Percentiles rank a stretch among this genome's conserved stretches.
Conservation (phyloP, 2,329 filamentous ascomycete genomes). For the Chrysosporium keratinophilum region DNA sequence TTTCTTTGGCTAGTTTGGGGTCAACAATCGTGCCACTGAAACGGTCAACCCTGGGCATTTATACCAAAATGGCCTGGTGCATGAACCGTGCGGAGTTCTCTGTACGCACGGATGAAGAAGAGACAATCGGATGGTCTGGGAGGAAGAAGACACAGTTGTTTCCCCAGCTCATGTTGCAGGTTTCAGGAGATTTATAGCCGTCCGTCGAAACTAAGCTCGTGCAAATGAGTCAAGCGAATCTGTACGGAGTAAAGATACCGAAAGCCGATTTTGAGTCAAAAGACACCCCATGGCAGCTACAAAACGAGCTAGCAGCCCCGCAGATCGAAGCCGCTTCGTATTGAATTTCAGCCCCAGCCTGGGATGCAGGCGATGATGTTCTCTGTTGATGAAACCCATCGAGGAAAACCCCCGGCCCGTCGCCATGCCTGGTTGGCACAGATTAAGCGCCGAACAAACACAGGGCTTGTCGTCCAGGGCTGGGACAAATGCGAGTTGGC, state of each 20-base stretch:
- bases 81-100: neutral
- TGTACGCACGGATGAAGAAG: neutral
- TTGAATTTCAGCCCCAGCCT: too few relatives aligned
- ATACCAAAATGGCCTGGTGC: too few relatives aligned
- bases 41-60: neutral
- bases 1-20: neutral
- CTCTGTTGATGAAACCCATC: neutral
- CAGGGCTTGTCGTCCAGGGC: neutral
- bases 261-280: too few relatives aligned
- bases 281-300: too few relatives aligned
- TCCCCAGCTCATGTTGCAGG: neutral
- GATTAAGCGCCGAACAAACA: conserved; percentile 2
- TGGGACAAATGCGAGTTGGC: neutral
- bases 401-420: neutral
- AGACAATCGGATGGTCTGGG: neutral
- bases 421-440: neutral
- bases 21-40: too few relatives aligned
- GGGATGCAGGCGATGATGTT: too few relatives aligned
- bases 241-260: too few relatives aligned
- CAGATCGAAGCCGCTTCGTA: too few relatives aligned
- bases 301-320: too few relatives aligned
- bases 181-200: neutral
- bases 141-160: neutral
- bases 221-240: too few relatives aligned
- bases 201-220: neutral